These are phyloP conservation scores for Setaria viridis DNA, from an alignment of 202 grass and related monocot species.

Conservation along the genomic window DNA sequence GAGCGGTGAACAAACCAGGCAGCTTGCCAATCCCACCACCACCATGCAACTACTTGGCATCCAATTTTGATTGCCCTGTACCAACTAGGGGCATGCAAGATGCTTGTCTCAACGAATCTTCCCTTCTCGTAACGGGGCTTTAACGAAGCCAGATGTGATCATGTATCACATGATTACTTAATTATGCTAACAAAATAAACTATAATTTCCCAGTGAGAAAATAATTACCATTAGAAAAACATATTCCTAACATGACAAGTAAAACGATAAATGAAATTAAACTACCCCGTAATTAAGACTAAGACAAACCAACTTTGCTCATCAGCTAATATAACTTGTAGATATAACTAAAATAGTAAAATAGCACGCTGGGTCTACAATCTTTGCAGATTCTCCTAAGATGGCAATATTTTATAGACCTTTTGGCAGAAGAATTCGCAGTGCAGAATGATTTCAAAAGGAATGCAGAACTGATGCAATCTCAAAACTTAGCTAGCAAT, in stretches of 20 bases:
- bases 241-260: constrained; percentile 7
- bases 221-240: neutral
- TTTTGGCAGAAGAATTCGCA: neutral
- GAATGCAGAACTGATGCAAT: constrained; percentile 4
- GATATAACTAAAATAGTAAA: neutral
- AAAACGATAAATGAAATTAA: neutral
- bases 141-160: constrained; percentile 1
- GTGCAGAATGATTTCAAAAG: constrained; percentile 30
- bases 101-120: neutral
- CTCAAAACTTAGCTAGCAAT: constrained; percentile 26
- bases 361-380: neutral
- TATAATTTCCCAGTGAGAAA: neutral
- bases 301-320: constrained; percentile 17
- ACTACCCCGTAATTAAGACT: neutral
- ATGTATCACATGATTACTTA: neutral
- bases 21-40: neutral
- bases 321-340: constrained; percentile 34
- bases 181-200: neutral
- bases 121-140: neutral
- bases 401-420: constrained; percentile 13
- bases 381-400: neutral
- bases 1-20: neutral
- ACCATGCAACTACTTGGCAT: neutral
- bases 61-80: neutral
- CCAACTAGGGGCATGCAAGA: neutral